These are phyloP conservation scores for Malassezia nana DNA, from an alignment of 1,284 basidiomycete species.

Conservation along the genomic window DNA sequence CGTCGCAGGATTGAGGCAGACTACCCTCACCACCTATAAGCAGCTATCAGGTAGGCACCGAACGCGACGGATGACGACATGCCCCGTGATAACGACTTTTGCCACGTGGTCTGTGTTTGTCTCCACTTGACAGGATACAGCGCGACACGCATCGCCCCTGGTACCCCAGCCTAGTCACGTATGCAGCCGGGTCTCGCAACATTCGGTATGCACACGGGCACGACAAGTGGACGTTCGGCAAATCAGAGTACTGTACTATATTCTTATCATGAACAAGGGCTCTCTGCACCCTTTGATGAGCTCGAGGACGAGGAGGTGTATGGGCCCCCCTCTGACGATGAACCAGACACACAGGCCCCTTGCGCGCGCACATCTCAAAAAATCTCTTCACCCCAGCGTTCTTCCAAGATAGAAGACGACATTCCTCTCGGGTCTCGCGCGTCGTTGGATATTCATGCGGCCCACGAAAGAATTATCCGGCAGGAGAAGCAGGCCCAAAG, in stretches of 20 bases:
- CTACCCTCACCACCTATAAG: slow-evolving; percentile 2
- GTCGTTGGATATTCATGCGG: not conserved
- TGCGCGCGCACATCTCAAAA: not conserved
- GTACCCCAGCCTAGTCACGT: not conserved
- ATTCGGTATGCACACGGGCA: not conserved
- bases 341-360: not conserved
- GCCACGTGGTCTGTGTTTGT: not conserved
- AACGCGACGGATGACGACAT: not conserved
- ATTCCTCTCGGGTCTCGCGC: not conserved
- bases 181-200: not conserved
- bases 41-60: not conserved
- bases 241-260: not conserved
- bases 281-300: not conserved
- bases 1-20: slow-evolving; percentile 3
- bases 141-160: too few species aligned
- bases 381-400: not conserved
- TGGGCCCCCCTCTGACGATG: slow-evolving; percentile 9
- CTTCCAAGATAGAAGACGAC: not conserved
- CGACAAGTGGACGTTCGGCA: not conserved
- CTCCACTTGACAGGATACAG: too few species aligned
- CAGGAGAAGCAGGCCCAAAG: slow-evolving; percentile 4
- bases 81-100: not conserved
- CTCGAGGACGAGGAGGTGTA: slow-evolving; percentile 8
- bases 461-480: slow-evolving; percentile 11
- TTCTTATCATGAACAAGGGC: not conserved